Conservation (phyloP, 2,329 filamentous ascomycete species). For the Diaporthe sp. region DNA sequence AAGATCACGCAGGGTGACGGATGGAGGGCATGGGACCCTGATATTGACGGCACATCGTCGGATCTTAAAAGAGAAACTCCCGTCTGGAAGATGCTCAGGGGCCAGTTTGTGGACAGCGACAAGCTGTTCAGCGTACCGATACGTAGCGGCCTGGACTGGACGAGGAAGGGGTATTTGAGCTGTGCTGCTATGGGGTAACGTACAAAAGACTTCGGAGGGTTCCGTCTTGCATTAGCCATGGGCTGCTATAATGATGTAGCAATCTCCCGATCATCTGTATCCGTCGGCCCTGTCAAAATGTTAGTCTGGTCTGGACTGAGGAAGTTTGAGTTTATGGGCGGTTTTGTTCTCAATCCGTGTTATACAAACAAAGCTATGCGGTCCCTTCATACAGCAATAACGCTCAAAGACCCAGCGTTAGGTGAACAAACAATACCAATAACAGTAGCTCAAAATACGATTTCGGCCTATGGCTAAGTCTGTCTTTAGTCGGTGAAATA, state of each 20-base stretch:
- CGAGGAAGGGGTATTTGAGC: not conserved
- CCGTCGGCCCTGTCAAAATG: too few species aligned
- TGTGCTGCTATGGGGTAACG: not conserved
- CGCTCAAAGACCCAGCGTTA: too few species aligned
- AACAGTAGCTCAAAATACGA: too few species aligned
- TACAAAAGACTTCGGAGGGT: not conserved
- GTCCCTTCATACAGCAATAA: too few species aligned
- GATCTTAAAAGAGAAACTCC: slow-evolving; percentile 13
- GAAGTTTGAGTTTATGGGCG: too few species aligned
- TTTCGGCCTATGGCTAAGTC: too few species aligned
- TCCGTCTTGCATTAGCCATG: too few species aligned
- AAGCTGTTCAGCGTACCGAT: slow-evolving; percentile 13
- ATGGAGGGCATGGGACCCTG: not conserved
- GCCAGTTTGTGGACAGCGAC: slow-evolving; percentile 22
- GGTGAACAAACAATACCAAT: too few species aligned
- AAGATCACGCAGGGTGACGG: not conserved
- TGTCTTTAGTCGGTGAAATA: too few species aligned
- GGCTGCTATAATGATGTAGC: not conserved
- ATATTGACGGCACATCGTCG: not conserved
- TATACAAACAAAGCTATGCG: too few species aligned
- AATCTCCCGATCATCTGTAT: not conserved
- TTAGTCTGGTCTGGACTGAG: too few species aligned
- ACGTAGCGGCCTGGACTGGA: slow-evolving; percentile 13
- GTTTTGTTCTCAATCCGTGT: too few species aligned
- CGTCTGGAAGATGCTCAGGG: slow-evolving; percentile 18